Percentiles rank a stretch among this genome's conserved stretches.
These are phyloP conservation scores for Hypholoma fasciculare DNA, from an alignment of 768 basidiomycete species.

Conservation along the genomic window DNA sequence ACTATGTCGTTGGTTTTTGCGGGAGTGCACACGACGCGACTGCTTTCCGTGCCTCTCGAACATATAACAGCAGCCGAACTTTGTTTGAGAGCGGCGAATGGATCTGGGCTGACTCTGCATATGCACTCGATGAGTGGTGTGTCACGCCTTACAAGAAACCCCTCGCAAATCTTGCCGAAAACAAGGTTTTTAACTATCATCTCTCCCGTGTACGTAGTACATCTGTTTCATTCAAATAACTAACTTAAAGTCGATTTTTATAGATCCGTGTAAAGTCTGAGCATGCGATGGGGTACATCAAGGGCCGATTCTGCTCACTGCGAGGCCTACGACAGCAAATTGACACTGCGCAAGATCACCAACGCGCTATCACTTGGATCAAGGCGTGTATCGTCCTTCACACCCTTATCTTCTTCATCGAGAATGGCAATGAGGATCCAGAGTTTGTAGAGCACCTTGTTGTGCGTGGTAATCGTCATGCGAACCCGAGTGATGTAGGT, in stretches of 20 bases:
- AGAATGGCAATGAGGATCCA: slow-evolving; percentile 7
- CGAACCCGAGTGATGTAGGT: background rate
- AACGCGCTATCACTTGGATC: slow-evolving; percentile 18
- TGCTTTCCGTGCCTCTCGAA: slow-evolving; percentile 7
- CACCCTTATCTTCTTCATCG: slow-evolving; percentile 12
- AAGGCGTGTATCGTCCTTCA: slow-evolving; percentile 23
- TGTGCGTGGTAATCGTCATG: background rate
- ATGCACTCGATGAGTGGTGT: slow-evolving; percentile 22
- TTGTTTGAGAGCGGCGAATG: slow-evolving; percentile 9
- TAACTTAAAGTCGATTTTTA: background rate
- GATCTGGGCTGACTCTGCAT: slow-evolving; percentile 30
- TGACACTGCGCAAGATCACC: slow-evolving; percentile 17
- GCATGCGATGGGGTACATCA: slow-evolving; percentile 28
- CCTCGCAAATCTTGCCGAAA: slow-evolving; percentile 16
- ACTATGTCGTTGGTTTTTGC: slow-evolving; percentile 26
- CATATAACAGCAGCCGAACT: background rate
- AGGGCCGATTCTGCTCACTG: slow-evolving; percentile 25
- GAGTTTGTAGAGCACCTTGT: slow-evolving; percentile 6
- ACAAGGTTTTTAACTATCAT: slow-evolving; percentile 24
- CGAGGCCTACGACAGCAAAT: slow-evolving; percentile 24
- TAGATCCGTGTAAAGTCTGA: slow-evolving; percentile 27
- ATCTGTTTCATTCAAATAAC: background rate
- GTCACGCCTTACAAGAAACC: slow-evolving; percentile 31
- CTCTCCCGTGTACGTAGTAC: slow-evolving; percentile 17
- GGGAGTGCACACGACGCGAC: slow-evolving; percentile 28